phyloP scores from a whole-genome alignment of 257 asterid species.

The Solanum chmielewskii region DNA sequence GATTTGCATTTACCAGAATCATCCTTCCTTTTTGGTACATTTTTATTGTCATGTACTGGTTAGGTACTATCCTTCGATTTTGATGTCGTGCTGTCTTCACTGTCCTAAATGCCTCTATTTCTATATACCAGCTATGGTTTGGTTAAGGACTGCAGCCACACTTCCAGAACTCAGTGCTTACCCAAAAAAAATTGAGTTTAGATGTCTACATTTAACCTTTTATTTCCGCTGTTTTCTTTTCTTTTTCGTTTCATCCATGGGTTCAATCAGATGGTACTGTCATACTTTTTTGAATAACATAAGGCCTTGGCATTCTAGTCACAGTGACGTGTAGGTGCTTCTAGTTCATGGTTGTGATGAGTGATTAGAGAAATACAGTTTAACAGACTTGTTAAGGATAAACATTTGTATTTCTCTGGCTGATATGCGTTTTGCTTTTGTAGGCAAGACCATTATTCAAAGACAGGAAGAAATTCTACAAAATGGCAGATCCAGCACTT shows the following conservation, averaged over 20 bases:
- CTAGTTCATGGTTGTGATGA: neutral
- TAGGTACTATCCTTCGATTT: neutral
- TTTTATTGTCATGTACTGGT: neutral
- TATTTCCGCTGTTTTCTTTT: neutral
- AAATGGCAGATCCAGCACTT: conserved; percentile 56
- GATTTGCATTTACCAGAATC: neutral
- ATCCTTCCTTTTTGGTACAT: neutral
- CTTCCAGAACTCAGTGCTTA: neutral
- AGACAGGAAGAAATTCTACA: conserved; percentile 44
- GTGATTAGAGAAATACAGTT: neutral
- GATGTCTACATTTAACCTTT: neutral
- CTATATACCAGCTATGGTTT: neutral
- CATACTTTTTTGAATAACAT: neutral
- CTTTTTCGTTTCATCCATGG: neutral
- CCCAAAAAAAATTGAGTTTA: neutral
- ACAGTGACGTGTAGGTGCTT: neutral
- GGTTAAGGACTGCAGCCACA: neutral
- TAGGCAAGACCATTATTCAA: conserved; percentile 64
- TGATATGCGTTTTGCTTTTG: neutral
- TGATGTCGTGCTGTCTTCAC: neutral
- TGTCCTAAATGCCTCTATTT: neutral
- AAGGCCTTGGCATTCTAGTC: neutral
- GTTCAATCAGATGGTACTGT: neutral
- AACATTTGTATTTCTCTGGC: neutral
- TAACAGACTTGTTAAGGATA: neutral